Base-by-base conservation (phyloP, 106 monocot species). In the Dioscorea alata region DNA sequence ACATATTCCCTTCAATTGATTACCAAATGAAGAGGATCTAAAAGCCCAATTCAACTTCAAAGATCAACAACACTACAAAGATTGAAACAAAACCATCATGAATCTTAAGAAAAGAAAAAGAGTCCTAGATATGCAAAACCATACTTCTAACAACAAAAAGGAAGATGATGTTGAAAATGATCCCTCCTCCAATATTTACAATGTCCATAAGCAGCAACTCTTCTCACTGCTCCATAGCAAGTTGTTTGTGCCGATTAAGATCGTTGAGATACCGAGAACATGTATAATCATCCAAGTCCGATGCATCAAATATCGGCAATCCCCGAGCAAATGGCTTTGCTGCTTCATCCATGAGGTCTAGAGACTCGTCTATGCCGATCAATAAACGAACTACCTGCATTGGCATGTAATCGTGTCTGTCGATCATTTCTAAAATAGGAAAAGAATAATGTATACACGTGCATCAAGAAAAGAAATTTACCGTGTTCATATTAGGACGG, bases 201-300 rank as follows among this genome's bases (percentile, higher is more conserved):
- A 42, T 3, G 42, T 3, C 9, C 42, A 42, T 3, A 6, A 42
- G 10, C 42, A 3, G 42, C 5, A 28, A 28, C 10, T 42, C 10
- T 42, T 42, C 42, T 83, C 75, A 88, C 56, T 93, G 83, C 74
- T 93, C 88, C 66, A 93, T 60, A 0, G 86, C 95, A 20, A 91
- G 86, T 51, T 96, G 83, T 76, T 86, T 91, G 77, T 96, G 82
- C 63, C 88, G 76, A 60, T 88, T 67, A 57, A 96, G 88, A 82
- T 96, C 91, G 24, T 71, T 91, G 35, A 96, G 84, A 62, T 95
- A 96, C 22, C 70, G 88, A 4, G 88, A 88, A 23, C 73, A 74
- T 18, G 91, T 86, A 66, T 95, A 95, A 56, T 88, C 91, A 20
- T 90, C 90, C 32, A 66, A 56, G 48, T 83, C 83, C 2, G 73